Conservation (phyloP, 352 stramenopile species). For the Phytopythium kandeliae region DNA sequence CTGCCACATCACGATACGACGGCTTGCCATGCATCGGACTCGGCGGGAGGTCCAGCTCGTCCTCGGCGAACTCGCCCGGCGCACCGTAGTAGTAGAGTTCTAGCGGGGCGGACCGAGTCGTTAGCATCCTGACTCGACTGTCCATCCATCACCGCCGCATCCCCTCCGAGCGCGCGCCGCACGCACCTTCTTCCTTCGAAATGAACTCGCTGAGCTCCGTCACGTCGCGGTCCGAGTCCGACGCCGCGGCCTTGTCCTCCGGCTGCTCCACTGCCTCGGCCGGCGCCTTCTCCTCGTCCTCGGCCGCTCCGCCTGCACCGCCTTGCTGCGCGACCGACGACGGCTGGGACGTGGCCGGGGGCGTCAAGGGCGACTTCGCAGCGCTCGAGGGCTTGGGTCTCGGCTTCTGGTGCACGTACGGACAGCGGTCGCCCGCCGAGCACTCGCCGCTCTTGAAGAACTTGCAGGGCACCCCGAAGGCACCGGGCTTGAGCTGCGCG, state of each 20-base stretch:
- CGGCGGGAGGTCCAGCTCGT: slow-evolving; percentile 9
- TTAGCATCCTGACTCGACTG: slow-evolving; percentile 1
- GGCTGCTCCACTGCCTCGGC: slow-evolving; percentile 1
- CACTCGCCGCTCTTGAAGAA: slow-evolving; percentile 71
- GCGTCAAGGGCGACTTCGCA: slow-evolving; percentile 25
- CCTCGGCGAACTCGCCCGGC: slow-evolving; percentile 53
- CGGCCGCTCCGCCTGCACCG: background rate
- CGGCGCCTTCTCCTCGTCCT: slow-evolving; percentile 28
- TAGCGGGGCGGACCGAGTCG: slow-evolving; percentile 8
- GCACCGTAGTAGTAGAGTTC: slow-evolving; percentile 80
- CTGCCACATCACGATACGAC: slow-evolving; percentile 49
- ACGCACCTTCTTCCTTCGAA: slow-evolving; percentile 67
- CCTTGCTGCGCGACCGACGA: slow-evolving; percentile 9
- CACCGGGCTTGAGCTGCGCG: slow-evolving; percentile 29
- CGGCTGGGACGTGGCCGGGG: slow-evolving; percentile 19
- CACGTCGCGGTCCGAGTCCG: slow-evolving; percentile 23
- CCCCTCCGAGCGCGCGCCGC: slow-evolving; percentile 13
- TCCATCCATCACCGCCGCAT: background rate
- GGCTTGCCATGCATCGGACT: slow-evolving; percentile 22
- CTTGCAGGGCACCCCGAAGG: slow-evolving; percentile 52
- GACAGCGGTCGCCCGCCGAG: slow-evolving; percentile 51
- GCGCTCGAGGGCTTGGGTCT: slow-evolving; percentile 16
- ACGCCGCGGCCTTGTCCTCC: slow-evolving; percentile 12
- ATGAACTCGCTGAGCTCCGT: slow-evolving; percentile 70
- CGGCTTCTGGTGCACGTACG: slow-evolving; percentile 54